Conservation (phyloP, 192 early-diverging fungal species). For the Coemansia sp. region DNA sequence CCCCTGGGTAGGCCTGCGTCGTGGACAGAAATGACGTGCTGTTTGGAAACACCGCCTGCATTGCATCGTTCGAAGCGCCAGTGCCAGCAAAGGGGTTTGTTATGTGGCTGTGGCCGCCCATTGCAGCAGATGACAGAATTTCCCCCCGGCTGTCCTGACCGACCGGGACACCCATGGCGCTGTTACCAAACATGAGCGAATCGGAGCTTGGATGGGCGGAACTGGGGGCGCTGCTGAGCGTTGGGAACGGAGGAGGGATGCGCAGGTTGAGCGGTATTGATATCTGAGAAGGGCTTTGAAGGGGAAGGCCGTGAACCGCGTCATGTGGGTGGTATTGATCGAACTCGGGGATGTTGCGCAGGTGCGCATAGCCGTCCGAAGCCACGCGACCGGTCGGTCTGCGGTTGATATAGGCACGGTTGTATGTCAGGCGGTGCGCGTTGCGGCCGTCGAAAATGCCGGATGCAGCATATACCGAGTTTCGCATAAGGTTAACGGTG, state of each 20-base stretch:
- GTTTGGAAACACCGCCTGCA: background rate
- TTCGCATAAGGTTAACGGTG: conserved; percentile 10
- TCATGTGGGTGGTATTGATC: conserved; percentile 23
- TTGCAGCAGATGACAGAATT: background rate
- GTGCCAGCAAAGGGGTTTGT: background rate
- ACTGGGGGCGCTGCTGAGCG: conserved; percentile 1
- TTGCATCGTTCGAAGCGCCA: background rate
- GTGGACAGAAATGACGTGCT: background rate
- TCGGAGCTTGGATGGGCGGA: conserved; percentile 1
- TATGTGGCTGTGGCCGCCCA: background rate
- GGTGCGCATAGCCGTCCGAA: conserved; percentile 34
- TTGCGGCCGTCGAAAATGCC: conserved; percentile 18
- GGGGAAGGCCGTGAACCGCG: conserved; percentile 24
- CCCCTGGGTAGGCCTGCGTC: background rate
- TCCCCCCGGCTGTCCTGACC: conserved; percentile 6
- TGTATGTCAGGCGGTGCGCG: conserved; percentile 35
- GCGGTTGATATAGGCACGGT: conserved; percentile 32
- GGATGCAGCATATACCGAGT: conserved; percentile 11
- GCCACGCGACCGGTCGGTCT: conserved; percentile 34
- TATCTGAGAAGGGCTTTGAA: conserved; percentile 47
- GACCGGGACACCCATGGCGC: conserved; percentile 43
- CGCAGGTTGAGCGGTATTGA: conserved; percentile 34
- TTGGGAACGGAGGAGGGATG: conserved; percentile 12
- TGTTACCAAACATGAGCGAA: conserved; percentile 18
- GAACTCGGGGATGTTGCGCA: conserved; percentile 26